A percentile compares a stretch with the other conserved stretches of the same genome.
phyloP scores from a whole-genome alignment of 495 filamentous ascomycete genomes.

The Hypomontagnella monticulosa region DNA sequence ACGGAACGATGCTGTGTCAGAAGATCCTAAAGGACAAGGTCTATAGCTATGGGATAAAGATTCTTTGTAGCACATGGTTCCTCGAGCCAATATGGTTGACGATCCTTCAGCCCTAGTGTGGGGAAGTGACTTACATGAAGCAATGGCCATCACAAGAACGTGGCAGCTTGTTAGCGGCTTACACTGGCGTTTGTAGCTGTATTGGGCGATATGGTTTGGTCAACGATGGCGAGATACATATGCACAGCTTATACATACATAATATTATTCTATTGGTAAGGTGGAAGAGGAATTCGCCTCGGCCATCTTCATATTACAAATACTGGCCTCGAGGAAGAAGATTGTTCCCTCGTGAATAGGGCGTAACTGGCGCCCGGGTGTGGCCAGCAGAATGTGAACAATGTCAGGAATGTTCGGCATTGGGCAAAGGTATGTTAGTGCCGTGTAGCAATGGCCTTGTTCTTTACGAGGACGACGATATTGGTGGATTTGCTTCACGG shows the following conservation, averaged over 20 bases:
- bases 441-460: conserved; percentile 9
- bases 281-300: background rate
- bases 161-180: conserved; percentile 22
- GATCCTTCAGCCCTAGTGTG: conserved; percentile 40
- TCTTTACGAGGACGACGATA: conserved; percentile 9
- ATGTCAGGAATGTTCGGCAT: conserved; percentile 24
- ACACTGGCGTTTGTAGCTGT: conserved; percentile 5
- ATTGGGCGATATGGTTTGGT: background rate
- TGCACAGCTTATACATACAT: background rate
- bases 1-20: conserved; percentile 31
- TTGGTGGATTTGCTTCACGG: conserved; percentile 30
- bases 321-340: background rate
- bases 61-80: conserved; percentile 27
- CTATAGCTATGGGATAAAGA: conserved; percentile 12
- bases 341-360: conserved; percentile 9
- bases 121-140: conserved; percentile 24
- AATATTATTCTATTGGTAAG: background rate
- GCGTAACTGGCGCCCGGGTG: conserved; percentile 23
- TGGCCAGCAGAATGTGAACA: conserved; percentile 13
- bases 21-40: conserved; percentile 22
- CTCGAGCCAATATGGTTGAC: conserved; percentile 31
- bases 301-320: conserved; percentile 18
- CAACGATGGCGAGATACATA: no score
- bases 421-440: background rate
- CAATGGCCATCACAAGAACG: conserved; percentile 24